These are phyloP conservation scores for Chytriomyces hyalinus DNA, from an alignment of 192 early-diverging fungal species.

Conservation along the genomic window DNA sequence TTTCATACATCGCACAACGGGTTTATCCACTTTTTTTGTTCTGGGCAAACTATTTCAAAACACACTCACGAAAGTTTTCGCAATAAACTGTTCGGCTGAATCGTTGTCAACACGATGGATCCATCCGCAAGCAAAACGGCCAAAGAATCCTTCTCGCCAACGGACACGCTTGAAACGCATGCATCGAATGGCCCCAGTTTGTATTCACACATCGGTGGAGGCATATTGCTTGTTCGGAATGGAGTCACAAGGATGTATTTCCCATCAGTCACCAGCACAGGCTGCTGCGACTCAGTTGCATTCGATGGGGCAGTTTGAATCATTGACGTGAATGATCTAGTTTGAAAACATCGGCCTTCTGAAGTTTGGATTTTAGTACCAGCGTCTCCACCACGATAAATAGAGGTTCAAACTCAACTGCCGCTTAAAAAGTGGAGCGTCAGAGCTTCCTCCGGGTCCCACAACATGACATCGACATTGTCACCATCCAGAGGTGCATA, in stretches of 20 bases:
- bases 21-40: too few species aligned
- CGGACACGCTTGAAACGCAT: slow-evolving; percentile 69
- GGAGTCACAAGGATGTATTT: slow-evolving; percentile 69
- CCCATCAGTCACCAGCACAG: slow-evolving; percentile 83
- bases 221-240: slow-evolving; percentile 82
- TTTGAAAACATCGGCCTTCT: slow-evolving; percentile 19
- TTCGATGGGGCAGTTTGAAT: slow-evolving; percentile 40
- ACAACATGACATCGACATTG: slow-evolving; percentile 60
- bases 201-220: slow-evolving; percentile 88
- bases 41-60: too few species aligned
- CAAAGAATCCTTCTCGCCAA: slow-evolving; percentile 71
- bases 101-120: slow-evolving; percentile 25
- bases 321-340: neutral
- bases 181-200: slow-evolving; percentile 46
- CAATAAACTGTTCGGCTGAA: neutral
- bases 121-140: slow-evolving; percentile 70
- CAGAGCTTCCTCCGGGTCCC: slow-evolving; percentile 82
- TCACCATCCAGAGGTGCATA: slow-evolving; percentile 26
- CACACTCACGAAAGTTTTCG: neutral
- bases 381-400: too few species aligned
- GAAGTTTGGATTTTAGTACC: too few species aligned
- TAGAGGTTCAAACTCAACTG: neutral
- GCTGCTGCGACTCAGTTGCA: slow-evolving; percentile 48
- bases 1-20: neutral
- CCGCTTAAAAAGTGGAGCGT: slow-evolving; percentile 59